These are phyloP conservation scores for Baudoinia panamericana DNA, from an alignment of 495 filamentous ascomycete genomes.

Conservation along the genomic window DNA sequence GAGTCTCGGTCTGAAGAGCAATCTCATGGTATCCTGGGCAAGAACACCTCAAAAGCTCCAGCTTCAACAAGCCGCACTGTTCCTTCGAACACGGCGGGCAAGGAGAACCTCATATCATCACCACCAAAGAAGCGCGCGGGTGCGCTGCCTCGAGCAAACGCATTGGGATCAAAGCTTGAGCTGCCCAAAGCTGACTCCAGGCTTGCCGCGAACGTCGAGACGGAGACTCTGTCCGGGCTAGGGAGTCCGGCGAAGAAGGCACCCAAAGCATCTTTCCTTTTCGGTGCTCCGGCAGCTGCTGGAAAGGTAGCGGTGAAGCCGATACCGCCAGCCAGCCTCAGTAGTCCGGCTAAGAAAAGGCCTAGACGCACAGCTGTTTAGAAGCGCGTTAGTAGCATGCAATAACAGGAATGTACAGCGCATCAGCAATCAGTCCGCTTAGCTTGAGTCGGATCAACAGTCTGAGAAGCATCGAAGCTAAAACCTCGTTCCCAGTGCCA, in stretches of 20 bases:
- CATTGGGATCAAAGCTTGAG: too few species aligned
- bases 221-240: constrained; percentile 3
- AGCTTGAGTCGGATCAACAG: too few species aligned
- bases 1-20: too few species aligned
- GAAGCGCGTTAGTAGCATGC: too few species aligned
- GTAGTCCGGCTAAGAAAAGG: constrained; percentile 15
- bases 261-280: not conserved
- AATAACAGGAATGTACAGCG: too few species aligned
- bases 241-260: constrained; percentile 18
- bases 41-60: too few species aligned
- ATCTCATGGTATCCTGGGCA: too few species aligned
- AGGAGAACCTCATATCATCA: constrained; percentile 14
- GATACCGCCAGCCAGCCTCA: not conserved
- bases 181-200: too few species aligned
- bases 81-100: constrained; percentile 8
- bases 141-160: not conserved
- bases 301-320: not conserved
- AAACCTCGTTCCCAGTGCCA: constrained; percentile 20
- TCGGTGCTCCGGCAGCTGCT: not conserved
- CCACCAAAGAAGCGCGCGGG: constrained; percentile 9
- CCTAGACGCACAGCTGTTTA: too few species aligned
- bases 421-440: too few species aligned
- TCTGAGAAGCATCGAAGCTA: too few species aligned
- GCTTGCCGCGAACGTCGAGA: not conserved
- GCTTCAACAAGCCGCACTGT: not conserved